Evolutionary conservation across 805 yeast genomes (phyloP).

Genomic region (Cyberlindnera subsufficiens): DNA sequence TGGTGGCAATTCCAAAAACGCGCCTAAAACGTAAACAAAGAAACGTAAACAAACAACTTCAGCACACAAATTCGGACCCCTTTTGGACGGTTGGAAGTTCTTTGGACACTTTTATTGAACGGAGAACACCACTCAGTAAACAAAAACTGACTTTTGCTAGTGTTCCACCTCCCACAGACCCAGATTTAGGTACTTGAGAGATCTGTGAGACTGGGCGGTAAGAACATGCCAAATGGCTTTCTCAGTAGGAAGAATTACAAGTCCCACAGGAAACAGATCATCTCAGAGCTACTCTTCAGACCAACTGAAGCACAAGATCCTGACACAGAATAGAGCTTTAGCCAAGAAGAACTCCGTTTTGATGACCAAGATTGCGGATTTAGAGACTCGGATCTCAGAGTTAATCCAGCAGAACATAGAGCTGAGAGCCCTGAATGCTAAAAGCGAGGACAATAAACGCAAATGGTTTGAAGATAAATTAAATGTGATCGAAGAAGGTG

Average conservation of each 20-base stretch:
- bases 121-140: background rate
- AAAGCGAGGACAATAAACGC: slow-evolving; percentile 25
- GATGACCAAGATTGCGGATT: slow-evolving; percentile 41
- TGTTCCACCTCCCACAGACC: no score
- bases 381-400: slow-evolving; percentile 47
- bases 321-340: slow-evolving; percentile 43
- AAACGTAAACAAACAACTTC: slow-evolving; percentile 1
- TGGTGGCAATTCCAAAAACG: background rate
- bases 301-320: slow-evolving; percentile 22
- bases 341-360: slow-evolving; percentile 54
- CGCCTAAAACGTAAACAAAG: slow-evolving; percentile 6
- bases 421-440: slow-evolving; percentile 31
- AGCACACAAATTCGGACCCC: background rate
- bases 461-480: slow-evolving; percentile 33
- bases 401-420: slow-evolving; percentile 45
- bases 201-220: no score
- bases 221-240: slow-evolving; percentile 21
- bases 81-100: no score
- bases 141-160: background rate
- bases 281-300: slow-evolving; percentile 5
- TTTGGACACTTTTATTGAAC: no score
- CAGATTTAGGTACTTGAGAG: background rate
- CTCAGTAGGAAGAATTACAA: slow-evolving; percentile 14
- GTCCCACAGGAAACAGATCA: slow-evolving; percentile 9
- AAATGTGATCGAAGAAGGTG: slow-evolving; percentile 33